Conservation (phyloP, 176 grass and related monocot species). For the Rhynchospora tenuis region DNA sequence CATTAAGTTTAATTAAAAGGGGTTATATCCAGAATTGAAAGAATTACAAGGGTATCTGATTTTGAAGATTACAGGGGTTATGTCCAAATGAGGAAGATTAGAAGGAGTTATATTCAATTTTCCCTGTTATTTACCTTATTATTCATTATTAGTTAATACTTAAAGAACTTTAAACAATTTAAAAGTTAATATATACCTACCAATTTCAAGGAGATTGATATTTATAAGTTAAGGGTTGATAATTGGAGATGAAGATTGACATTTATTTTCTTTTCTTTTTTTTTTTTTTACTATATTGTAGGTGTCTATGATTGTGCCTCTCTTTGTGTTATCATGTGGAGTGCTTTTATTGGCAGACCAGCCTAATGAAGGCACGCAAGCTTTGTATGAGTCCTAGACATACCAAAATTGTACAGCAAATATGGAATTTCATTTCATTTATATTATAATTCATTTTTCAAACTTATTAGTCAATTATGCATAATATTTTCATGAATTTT, state of each 20-base stretch:
- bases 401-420: background rate
- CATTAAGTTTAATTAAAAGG: no score
- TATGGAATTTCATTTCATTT: background rate
- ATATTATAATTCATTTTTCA: background rate
- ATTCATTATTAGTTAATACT: no score
- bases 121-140: no score
- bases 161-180: no score
- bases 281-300: background rate
- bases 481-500: background rate
- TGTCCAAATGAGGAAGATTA: no score
- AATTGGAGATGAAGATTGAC: background rate
- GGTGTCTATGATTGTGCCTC: background rate
- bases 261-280: background rate
- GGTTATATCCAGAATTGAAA: no score
- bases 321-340: background rate
- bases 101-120: no score
- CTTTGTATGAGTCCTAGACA: background rate
- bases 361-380: background rate
- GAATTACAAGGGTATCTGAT: no score
- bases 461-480: background rate
- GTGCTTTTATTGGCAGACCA: background rate
- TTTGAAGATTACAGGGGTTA: no score
- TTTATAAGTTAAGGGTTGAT: background rate
- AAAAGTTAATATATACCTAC: no score
- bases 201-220: no score